Conservation (phyloP, 176 grass and related monocot genomes). For the Musa troglodytarum region DNA sequence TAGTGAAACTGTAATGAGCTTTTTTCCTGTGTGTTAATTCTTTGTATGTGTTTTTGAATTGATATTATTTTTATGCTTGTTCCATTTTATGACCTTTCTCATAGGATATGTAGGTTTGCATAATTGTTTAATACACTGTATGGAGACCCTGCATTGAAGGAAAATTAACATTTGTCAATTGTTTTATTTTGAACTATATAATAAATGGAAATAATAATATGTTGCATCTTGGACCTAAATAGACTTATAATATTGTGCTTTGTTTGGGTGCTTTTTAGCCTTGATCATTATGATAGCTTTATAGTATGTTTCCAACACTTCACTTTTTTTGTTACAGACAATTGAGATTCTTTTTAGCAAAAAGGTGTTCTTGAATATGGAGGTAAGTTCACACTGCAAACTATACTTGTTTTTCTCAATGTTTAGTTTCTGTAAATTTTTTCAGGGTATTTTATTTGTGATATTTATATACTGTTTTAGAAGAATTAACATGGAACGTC, state of each 20-base stretch:
- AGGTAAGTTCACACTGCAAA: constrained; percentile 43
- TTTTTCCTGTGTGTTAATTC: background rate
- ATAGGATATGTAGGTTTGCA: no score
- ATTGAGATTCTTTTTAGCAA: constrained; percentile 85
- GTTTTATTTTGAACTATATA: no score
- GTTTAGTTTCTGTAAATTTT: background rate
- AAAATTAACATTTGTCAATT: no score
- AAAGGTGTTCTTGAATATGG: constrained; percentile 60
- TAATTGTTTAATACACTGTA: no score
- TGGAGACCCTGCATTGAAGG: no score
- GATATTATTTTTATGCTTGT: background rate
- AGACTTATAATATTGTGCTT: background rate
- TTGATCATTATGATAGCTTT: background rate
- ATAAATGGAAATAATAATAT: background rate
- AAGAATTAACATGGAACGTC: constrained; percentile 1
- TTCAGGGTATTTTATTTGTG: background rate
- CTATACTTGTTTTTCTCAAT: no score
- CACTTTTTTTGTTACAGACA: constrained; percentile 65
- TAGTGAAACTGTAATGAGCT: background rate
- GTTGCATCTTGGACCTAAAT: background rate
- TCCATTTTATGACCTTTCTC: no score
- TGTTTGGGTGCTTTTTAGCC: background rate
- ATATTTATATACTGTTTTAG: background rate
- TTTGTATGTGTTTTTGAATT: background rate
- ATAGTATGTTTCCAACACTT: background rate